Evolutionary conservation across 1,284 basidiomycete genomes (phyloP), one percentile per base, ranked within the genome.

Genomic region (Sporisorium iseilematis-ciliati): DNA sequence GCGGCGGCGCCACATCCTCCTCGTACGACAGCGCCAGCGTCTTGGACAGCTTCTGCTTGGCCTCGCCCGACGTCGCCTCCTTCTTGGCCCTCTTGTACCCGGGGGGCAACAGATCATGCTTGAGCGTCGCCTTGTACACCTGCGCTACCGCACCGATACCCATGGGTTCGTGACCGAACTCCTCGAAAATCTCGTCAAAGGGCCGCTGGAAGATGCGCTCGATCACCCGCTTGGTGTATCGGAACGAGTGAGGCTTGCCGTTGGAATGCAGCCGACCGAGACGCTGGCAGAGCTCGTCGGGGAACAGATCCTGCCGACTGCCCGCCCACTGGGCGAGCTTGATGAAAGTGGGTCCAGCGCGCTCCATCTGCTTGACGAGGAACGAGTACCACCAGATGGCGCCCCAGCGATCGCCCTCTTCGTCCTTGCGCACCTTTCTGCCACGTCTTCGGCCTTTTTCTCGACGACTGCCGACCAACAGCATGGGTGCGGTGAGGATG

Each of bases 271-370:
- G 88, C 60, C 91, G 90, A 51, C 93, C 93, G 80, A 99, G 89
- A 70, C 90, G 89, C 63, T 92, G 89, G 85, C 97, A 99, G 5
- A 99, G 90, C n/a, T 90, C 86, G n/a, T 91, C 88, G 1, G 97
- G 94, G 87, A 99, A 99, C 6, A 99, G 88, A 85, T 99, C 97
- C 50, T 92, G 92, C 57, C 97, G 90, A 29, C 95, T 95, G 6
- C 93, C 97, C 1, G 97, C 97, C 97, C 97, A 99, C 89, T 99
- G 97, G 1, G 94, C 93, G 55, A 99, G 89, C 93, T 99, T 99
- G 86, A 94, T 94, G 85, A 99, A 99, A 0, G 95, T 97, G 4
- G 97, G 97, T 0, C 97, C 97, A 6, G 96, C 96, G 11, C 90
- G 88, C 86, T 96, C 91, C 95, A 99, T 98, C 84, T 92, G 92